Evolutionary conservation across 139 green algal genomes (phyloP).

Genomic region (Auxenochlorella pyrenoidosa): DNA sequence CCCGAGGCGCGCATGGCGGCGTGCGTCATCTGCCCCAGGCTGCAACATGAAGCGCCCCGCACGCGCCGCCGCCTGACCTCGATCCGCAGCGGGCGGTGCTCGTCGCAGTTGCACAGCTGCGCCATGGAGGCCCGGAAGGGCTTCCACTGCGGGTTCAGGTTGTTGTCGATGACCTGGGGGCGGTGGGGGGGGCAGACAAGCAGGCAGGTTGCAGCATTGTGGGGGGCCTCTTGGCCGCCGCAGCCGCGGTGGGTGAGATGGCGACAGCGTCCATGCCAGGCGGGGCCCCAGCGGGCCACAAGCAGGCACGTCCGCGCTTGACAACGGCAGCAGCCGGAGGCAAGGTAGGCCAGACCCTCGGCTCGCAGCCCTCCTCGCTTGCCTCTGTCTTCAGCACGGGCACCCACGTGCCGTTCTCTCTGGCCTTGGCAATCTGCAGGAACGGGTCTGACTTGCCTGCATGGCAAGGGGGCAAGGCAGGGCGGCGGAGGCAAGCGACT

Average conservation of each 20-base stretch:
- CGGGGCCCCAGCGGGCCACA: no score
- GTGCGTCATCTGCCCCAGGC: no score
- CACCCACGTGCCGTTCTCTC: conserved; percentile 35
- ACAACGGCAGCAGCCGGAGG: no score
- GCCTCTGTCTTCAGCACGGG: conserved; percentile 47
- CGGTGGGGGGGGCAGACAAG: not conserved
- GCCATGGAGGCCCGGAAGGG: conserved; percentile 31
- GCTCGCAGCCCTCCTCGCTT: not conserved
- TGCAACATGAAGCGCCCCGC: no score
- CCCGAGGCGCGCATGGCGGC: no score
- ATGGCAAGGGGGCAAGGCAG: no score
- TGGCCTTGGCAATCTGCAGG: conserved; percentile 21
- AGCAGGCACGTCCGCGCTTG: no score
- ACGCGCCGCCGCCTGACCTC: not conserved
- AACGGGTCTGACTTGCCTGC: conserved; percentile 30
- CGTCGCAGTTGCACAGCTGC: conserved; percentile 53
- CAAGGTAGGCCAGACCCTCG: no score
- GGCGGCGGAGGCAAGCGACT: no score
- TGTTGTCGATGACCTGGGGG: conserved; percentile 43
- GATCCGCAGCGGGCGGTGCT: conserved; percentile 32
- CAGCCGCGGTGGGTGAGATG: no score
- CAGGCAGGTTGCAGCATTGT: not conserved
- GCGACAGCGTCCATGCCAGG: no score
- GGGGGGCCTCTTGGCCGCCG: no score
- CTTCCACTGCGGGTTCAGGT: conserved; percentile 51